Percentiles rank a stretch among this genome's conserved stretches.
Conservation (phyloP, 371 early-diverging fungal genomes). For the Mucor racemosus region DNA sequence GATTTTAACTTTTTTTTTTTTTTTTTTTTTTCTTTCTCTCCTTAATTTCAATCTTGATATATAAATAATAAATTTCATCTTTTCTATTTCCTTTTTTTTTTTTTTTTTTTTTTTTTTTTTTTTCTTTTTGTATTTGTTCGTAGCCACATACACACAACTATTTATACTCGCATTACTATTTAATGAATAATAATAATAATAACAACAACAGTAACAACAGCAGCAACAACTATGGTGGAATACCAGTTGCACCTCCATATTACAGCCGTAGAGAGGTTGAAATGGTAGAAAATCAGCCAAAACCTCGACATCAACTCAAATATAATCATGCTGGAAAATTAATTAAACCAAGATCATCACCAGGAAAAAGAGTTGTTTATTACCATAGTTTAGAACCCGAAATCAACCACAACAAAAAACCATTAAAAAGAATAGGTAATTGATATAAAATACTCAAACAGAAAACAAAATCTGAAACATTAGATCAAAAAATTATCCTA, state of each 20-base stretch:
- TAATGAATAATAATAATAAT: conserved; percentile 3
- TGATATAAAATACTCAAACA: background rate
- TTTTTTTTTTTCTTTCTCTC: background rate
- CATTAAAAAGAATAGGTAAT: conserved; percentile 19
- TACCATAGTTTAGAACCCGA: conserved; percentile 19
- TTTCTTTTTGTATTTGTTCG: background rate
- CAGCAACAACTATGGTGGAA: conserved; percentile 7
- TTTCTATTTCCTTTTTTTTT: background rate
- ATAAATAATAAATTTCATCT: background rate
- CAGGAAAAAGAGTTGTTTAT: conserved; percentile 17
- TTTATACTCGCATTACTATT: background rate
- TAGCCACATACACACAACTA: too few relatives aligned
- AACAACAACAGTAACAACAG: conserved; percentile 4
- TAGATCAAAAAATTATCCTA: conserved; percentile 7
- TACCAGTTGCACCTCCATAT: conserved; percentile 25
- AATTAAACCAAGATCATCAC: conserved; percentile 6
- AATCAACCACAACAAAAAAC: conserved; percentile 2
- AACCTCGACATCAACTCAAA: conserved; percentile 1
- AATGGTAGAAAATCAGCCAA: conserved; percentile 13
- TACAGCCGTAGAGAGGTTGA: conserved; percentile 10
- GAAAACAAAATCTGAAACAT: conserved; percentile 8
- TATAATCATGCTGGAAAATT: background rate
- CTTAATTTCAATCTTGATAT: too few relatives aligned
- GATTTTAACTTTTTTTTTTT: background rate
- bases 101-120: background rate